These are phyloP conservation scores for Cladosporium sp. DNA, from an alignment of 2,329 filamentous ascomycete species.

Conservation along the genomic window DNA sequence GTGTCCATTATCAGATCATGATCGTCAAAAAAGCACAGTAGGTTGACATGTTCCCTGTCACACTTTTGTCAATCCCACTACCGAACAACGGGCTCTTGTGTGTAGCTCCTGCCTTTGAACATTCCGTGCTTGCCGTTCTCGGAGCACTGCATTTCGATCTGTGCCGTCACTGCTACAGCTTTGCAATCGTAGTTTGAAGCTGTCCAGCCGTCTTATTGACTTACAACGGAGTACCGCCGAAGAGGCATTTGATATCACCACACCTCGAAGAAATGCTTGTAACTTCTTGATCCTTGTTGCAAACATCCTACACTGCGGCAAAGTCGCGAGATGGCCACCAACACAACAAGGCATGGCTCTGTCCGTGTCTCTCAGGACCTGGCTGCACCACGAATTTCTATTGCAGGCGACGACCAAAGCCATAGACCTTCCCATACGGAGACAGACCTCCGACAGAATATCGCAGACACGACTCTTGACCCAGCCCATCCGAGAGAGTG, in stretches of 20 bases:
- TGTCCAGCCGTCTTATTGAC: too few relatives aligned
- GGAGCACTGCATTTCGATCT: too few relatives aligned
- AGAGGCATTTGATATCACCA: too few relatives aligned
- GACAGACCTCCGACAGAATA: slow-evolving; percentile 4
- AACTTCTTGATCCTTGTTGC: too few relatives aligned
- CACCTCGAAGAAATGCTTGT: too few relatives aligned
- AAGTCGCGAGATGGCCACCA: background rate
- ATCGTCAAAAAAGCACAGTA: background rate
- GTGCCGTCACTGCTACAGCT: too few relatives aligned
- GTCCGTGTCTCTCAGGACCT: slow-evolving; percentile 5
- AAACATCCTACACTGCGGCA: too few relatives aligned
- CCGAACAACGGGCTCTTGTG: background rate
- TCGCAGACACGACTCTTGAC: slow-evolving; percentile 18
- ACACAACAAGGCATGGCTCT: background rate
- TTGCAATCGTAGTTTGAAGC: too few relatives aligned
- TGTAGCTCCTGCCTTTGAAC: background rate
- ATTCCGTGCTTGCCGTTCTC: too few relatives aligned
- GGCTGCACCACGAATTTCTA: slow-evolving; percentile 5
- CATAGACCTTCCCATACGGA: background rate
- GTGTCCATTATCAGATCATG: slow-evolving; percentile 12
- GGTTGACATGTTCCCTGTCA: background rate
- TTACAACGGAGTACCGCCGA: too few relatives aligned
- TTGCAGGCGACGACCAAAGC: slow-evolving; percentile 1
- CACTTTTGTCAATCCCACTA: background rate
- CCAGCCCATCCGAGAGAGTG: slow-evolving; percentile 18